Percentiles rank a stretch among this genome's conserved stretches.
These are phyloP conservation scores for Leptographium galeiforme DNA, from an alignment of 2,329 filamentous ascomycete species.

Conservation along the genomic window DNA sequence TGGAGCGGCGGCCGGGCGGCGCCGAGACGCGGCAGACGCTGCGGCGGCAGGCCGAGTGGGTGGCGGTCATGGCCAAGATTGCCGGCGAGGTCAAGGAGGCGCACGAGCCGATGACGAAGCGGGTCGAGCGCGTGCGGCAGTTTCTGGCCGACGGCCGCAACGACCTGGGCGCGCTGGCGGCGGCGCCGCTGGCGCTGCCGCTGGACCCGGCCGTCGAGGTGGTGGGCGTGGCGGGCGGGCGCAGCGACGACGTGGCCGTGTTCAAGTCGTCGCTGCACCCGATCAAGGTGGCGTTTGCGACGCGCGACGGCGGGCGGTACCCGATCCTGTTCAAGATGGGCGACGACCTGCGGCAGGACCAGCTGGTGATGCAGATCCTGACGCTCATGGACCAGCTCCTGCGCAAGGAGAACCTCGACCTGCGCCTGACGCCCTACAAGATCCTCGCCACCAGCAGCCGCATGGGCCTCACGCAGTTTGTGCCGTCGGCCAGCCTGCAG, in stretches of 20 bases:
- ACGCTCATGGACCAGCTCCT: constrained; percentile 94
- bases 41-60: constrained; percentile 75
- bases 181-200: constrained; percentile 76
- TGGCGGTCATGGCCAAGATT: constrained; percentile 76
- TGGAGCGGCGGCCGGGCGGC: constrained; percentile 60
- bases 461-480: constrained; percentile 86
- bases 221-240: constrained; percentile 47
- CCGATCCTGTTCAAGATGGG: constrained; percentile 95
- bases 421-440: constrained; percentile 90
- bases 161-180: constrained; percentile 70
- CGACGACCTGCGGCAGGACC: constrained; percentile 90
- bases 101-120: constrained; percentile 62
- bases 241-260: constrained; percentile 67
- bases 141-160: constrained; percentile 82
- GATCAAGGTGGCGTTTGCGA: constrained; percentile 83
- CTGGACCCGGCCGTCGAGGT: constrained; percentile 75
- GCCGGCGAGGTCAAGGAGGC: constrained; percentile 78
- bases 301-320: constrained; percentile 62
- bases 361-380: constrained; percentile 93
- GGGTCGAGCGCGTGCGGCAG: constrained; percentile 73
- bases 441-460: constrained; percentile 85
- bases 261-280: constrained; percentile 94
- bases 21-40: constrained; percentile 62
- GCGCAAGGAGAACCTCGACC: constrained; percentile 88
- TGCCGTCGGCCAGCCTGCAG: constrained; percentile 74